Evolutionary conservation across 1,139 yeast species (phyloP), one percentile per base, ranked within the genome.

Genomic region (Yamadazyma pseudoaaseri): DNA sequence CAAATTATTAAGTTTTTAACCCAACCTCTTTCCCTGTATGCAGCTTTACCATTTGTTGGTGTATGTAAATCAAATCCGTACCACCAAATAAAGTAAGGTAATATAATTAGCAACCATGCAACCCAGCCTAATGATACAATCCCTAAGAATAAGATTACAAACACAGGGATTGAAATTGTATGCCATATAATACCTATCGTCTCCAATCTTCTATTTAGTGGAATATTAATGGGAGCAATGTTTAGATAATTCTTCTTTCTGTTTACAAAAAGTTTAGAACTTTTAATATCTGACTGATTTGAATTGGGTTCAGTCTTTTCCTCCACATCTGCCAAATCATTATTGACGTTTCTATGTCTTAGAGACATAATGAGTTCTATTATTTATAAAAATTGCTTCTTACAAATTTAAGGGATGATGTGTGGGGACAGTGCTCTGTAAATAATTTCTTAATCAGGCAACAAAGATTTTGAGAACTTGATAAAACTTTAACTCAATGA

Each of bases 141-240:
- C 31, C 84, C 60, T 16, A 69, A 53, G 44, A 84, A 75, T 8
- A 79, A 43, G 7, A 79, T 61, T 1, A 72, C 52, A 41, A 79
- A 75, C 1, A 73, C 52, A 0, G 94, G 87, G 28, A 90, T 81
- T 3, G 86, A 72, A 16, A 86, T 67, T 3, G 85, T 78, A 56
- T 89, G 96, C 79, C 86, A 77, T 4, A 86, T 70, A 14, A 90
- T 79, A 1, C 81, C 81, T 4, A 82, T 51, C 1, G 92, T 86
- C 50, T 87, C 84, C 20, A 83, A 53, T 33, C 96, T 60, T 42
- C 83, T 67, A 15, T 60, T 51, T 36, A 77, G 45, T 1, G 90
- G 86, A 1, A 79, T 74, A 25, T 62, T 57, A 29, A 78, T 49
- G 0, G 85, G 83, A 0, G 83, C 78, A 35, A 70, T 52, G 40